Base-by-base conservation (phyloP, 768 basidiomycete species). In the Zangia roseola region DNA sequence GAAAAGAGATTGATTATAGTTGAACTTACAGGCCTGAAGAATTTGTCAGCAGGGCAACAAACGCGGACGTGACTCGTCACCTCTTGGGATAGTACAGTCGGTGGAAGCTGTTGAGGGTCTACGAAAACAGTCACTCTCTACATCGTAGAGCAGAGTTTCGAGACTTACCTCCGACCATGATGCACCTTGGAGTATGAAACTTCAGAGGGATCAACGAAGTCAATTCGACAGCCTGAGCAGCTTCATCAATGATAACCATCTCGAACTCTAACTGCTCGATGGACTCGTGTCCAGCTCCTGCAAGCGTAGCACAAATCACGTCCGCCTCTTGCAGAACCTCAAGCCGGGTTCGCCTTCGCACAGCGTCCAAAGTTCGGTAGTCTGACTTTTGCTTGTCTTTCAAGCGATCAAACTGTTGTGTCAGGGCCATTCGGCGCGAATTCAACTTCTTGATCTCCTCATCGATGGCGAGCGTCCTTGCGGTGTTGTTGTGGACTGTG, bases 161-260 rank as follows among this genome's bases (percentile, higher is more conserved):
- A 21, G 3, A 10, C 71, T 49, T 45, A 86, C 86, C 86, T 73
- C 97, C 97, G 41, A 99, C 94, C 83, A 99, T 84, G 49, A 98
- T 82, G 61, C 92, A 97, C 25, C 84, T 81, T 43, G 75, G 77
- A 55, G 84, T 88, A 24, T 78, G 79, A 69, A 92, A 97, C 67
- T 90, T 97, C 53, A 99, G 74, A 33, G 97, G 97, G 49, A 99
- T 98, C 52, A 99, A 70, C 8, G 95, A 91, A 55, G 91, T 93
- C 35, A 97, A 76, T 68, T 99, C 97, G 40, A 97, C 88, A 14
- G 94, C 87, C 68, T 99, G 97, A 1, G 95, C 95, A 2, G 97
- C 97, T 68, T 99, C 97, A 61, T 99, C 97, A 51, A 99, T 95
- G 65, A 99, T 84, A 57, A 99, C 80, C 70, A 95, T 90, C 58